Evolutionary conservation across 2,329 filamentous ascomycete genomes (phyloP), one percentile per base, ranked within the genome.

Genomic region (Zymoseptoria ardabiliae): DNA sequence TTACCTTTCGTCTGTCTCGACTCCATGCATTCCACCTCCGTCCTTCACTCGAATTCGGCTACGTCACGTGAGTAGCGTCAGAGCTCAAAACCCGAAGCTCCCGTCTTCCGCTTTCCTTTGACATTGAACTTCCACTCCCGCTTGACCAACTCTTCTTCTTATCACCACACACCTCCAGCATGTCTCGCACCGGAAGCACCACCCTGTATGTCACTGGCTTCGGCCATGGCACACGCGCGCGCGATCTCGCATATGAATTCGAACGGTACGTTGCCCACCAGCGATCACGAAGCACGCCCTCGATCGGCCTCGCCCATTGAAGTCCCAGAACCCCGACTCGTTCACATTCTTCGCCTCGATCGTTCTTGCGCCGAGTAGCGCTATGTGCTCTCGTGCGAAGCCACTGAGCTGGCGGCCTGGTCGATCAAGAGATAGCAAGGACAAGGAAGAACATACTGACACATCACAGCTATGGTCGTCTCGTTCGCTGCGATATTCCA

Each of bases 241-340:
- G 94, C 86, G 92, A 99, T 83, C 90, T 97, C 77, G 91, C 93
- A 82, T 97, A 96, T 89, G 93, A 97, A 84, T 97, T 97, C 89
- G 93, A 97, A 92, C 91, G 93, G 91, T 97, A 96, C 86, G 92
- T 96, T 83, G 82, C 35, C 45, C 49, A 49, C 6, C 7, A 9
- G 25, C 25, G 25, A 17, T 17, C 35, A 7, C 35, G 35, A 45
- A 28, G 25, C 25, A 1, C 25, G 19, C 49, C 28, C 23, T 48
- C 52, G 49, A 60, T n/a, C 56, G 30, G 53, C 53, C 23, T 51
- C 17, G 13, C 35, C 50, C 45, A 55, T 55, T 19, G 11, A 20
- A 55, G 9, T 21, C 45, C 53, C 30, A 17, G 35, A 20, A 23
- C 10, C n/a, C 30, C 13, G 9, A 19, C 22, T 23, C 52, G 9